Base-by-base conservation (phyloP, 1,284 basidiomycete species). In the Melanopsichium pennsylvanicum region DNA sequence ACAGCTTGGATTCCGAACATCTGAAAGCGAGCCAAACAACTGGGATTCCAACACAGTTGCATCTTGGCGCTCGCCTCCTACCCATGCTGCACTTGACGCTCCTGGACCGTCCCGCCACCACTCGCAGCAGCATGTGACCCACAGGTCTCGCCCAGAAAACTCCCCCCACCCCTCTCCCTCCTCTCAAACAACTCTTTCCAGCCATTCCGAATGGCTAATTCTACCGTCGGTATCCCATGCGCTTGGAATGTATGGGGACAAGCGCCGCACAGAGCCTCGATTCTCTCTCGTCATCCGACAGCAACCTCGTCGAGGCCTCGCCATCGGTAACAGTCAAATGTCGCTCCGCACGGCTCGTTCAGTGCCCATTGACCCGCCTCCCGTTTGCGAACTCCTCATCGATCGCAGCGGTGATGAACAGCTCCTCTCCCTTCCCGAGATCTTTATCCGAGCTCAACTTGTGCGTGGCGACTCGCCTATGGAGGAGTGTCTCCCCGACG, bases 261-360 rank as follows among this genome's bases (percentile, higher is more conserved):
- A 27, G 0, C 47, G 55, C 16, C 51, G 52, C 4, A 19, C 31
- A 23, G 47, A 52, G 10, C 67, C 67, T 1, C 60, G 51, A n/a
- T 70, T 70, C 38, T 63, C 67, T 3, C 60, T 70, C 22, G 56
- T 63, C 19, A 70, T 64, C 22, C 67, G 67, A 37, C 67, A 70
- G 19, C 67, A 70, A n/a, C 60, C 67, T 4, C 60, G 60, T 9
- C 60, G 67, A 5, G 60, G 67, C 7, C 56, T 70, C 0, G 60
- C 67, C 0, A 60, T 70, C 32, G 60, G 67, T 19, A 70, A 63
- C 56, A 70, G 67, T 16, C 67, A 70, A 43, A 70, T 70, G 60
- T 63, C 60, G 15, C 42, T 70, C 0, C 60, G 67, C 16, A 60
- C 56, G 2, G 67, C 67, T 6, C 56, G 67, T 0, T 70, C 67